Percentiles rank a stretch among this genome's conserved stretches.
These are phyloP conservation scores for Lentinus tigrinus DNA, from an alignment of 768 basidiomycete genomes.

Conservation along the genomic window DNA sequence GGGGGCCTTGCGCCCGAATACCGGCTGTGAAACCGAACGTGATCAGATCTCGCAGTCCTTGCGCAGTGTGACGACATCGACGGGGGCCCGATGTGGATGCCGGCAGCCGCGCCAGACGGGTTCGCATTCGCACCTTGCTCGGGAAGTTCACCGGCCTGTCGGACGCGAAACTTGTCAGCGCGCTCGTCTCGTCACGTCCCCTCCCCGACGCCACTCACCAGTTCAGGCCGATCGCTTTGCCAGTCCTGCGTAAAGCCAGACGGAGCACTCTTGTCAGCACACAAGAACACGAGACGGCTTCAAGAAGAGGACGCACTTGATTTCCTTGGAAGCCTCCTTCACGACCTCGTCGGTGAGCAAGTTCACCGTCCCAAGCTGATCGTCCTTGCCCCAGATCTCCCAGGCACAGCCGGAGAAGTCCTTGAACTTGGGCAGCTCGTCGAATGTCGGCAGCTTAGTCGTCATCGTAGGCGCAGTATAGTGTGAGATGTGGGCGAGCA, in stretches of 20 bases:
- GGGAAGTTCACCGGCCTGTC: slow-evolving; percentile 70
- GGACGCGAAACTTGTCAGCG: no score
- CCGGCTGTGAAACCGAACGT: slow-evolving; percentile 38
- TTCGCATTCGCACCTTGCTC: slow-evolving; percentile 52
- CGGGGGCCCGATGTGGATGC: no score
- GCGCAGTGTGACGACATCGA: no score
- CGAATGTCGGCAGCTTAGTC: slow-evolving; percentile 42
- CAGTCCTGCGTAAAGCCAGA: slow-evolving; percentile 36
- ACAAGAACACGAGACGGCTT: not conserved
- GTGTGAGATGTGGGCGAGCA: not conserved
- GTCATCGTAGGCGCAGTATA: not conserved
- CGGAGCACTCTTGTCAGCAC: no score
- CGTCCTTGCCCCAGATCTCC: slow-evolving; percentile 64
- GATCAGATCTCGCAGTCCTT: not conserved
- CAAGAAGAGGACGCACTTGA: slow-evolving; percentile 41
- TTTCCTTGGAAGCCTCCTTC: slow-evolving; percentile 53
- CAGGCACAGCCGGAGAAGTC: slow-evolving; percentile 60
- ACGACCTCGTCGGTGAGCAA: slow-evolving; percentile 63
- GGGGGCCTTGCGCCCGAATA: slow-evolving; percentile 55
- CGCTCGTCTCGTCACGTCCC: no score
- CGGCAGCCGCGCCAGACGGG: no score
- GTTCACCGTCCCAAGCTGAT: slow-evolving; percentile 70
- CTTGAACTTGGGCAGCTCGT: slow-evolving; percentile 45
- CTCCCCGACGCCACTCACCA: slow-evolving; percentile 42
- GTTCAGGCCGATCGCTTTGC: slow-evolving; percentile 57